A percentile compares a stretch with the other conserved stretches of the same genome.
These are phyloP conservation scores for Corinectria fuckeliana DNA, from an alignment of 2,329 filamentous ascomycete genomes.

Conservation along the genomic window DNA sequence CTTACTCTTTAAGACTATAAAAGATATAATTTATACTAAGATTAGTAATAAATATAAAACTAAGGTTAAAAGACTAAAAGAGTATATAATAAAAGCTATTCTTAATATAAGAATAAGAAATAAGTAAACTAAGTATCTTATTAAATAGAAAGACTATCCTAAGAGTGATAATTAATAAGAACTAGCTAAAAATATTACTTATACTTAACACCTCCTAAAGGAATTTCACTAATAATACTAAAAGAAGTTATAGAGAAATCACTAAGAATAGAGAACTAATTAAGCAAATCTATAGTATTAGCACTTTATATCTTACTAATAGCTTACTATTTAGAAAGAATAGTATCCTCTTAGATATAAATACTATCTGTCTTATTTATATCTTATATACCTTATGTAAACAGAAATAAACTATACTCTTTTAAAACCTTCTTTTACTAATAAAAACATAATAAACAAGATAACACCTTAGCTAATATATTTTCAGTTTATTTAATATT, in stretches of 20 bases:
- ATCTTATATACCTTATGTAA: no score
- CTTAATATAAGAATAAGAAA: constrained; percentile 15
- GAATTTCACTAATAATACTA: not conserved
- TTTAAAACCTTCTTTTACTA: no score
- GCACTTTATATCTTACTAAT: not conserved
- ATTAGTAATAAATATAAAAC: constrained; percentile 7
- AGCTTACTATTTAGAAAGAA: not conserved
- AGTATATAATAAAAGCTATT: constrained; percentile 23
- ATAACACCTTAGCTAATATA: not conserved
- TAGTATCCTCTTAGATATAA: not conserved
- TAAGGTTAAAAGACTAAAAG: constrained; percentile 12
- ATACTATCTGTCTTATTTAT: no score
- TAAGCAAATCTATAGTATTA: not conserved
- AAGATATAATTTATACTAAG: no score
- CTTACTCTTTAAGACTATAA: no score
- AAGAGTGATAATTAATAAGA: not conserved
- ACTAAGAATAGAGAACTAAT: no score
- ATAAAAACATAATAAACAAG: not conserved
- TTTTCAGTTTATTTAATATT: not conserved
- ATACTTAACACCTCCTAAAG: not conserved
- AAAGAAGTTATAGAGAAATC: not conserved
- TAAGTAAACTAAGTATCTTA: constrained; percentile 18
- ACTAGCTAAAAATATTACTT: not conserved
- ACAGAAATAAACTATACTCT: no score
- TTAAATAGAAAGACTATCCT: constrained; percentile 12